Evolutionary conservation across 2,329 filamentous ascomycete species (phyloP).

Genomic region (Fusarium scirpi): DNA sequence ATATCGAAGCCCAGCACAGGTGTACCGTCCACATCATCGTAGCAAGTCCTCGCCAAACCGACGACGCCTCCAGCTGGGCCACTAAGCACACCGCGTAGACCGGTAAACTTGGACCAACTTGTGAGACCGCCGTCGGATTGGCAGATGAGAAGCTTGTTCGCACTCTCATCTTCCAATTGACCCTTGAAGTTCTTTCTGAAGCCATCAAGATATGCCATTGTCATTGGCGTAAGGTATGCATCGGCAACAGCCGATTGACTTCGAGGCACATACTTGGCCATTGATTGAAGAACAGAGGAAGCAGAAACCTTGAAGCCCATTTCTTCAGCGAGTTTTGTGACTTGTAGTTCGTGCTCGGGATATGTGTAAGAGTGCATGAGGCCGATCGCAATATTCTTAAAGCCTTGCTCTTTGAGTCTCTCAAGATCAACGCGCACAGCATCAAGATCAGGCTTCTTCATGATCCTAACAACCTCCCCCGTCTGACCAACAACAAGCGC

Average conservation of each 20-base stretch:
- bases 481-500: conserved; percentile 75
- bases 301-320: conserved; percentile 58
- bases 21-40: conserved; percentile 41
- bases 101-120: conserved; percentile 47
- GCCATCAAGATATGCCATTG: conserved; percentile 53
- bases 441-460: conserved; percentile 68
- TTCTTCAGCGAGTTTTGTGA: conserved; percentile 52
- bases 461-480: conserved; percentile 75
- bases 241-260: conserved; percentile 58
- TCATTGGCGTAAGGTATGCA: conserved; percentile 58
- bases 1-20: conserved; percentile 48
- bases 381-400: conserved; percentile 66
- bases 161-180: conserved; percentile 41
- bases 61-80: conserved; percentile 49
- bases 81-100: conserved; percentile 43
- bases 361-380: conserved; percentile 77
- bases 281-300: conserved; percentile 55
- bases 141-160: conserved; percentile 49
- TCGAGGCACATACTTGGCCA: conserved; percentile 60
- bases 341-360: conserved; percentile 66
- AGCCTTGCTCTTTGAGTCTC: conserved; percentile 70
- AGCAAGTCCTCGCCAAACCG: conserved; percentile 45
- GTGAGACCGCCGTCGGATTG: conserved; percentile 48
- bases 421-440: conserved; percentile 69
- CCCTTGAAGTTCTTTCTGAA: conserved; percentile 47